Conservation (phyloP, 1,284 basidiomycete species). For the Heterobasidion annosum region DNA sequence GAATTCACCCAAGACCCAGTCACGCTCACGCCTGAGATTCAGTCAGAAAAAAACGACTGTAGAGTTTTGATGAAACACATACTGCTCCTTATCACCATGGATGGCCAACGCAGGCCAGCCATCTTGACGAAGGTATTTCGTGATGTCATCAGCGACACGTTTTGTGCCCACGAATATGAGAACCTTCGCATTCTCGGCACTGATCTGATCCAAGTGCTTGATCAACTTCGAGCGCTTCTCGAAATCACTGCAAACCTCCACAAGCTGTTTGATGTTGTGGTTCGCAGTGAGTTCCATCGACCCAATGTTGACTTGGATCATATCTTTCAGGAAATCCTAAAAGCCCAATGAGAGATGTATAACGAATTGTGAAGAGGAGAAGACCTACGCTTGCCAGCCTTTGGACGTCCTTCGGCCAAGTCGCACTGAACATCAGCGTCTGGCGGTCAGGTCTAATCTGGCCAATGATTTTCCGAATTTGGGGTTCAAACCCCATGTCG, state of each 20-base stretch:
- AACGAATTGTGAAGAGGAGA: neutral
- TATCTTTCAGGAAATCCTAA: constrained; percentile 91
- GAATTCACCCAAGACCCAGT: constrained; percentile 98
- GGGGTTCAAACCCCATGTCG: constrained; percentile 99
- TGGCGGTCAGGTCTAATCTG: constrained; percentile 97
- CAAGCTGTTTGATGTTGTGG: constrained; percentile 94
- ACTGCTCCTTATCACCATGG: constrained; percentile 98
- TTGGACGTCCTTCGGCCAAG: constrained; percentile 99
- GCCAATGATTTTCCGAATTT: constrained; percentile 95
- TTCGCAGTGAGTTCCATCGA: constrained; percentile 98
- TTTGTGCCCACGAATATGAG: constrained; percentile 99
- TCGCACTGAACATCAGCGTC: constrained; percentile 96
- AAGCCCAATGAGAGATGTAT: constrained; percentile 6
- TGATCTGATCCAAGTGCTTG: constrained; percentile 97
- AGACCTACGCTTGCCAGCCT: constrained; percentile 73
- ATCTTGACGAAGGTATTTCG: constrained; percentile 94
- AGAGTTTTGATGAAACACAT: constrained; percentile 25
- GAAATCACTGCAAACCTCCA: constrained; percentile 96
- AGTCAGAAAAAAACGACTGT: constrained; percentile 4
- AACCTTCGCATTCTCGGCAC: constrained; percentile 95
- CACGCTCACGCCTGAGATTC: constrained; percentile 80
- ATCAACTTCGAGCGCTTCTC: constrained; percentile 96
- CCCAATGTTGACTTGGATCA: constrained; percentile 98
- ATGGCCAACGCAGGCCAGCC: constrained; percentile 99
- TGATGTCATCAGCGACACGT: constrained; percentile 96